Percentiles rank a stretch among this genome's conserved stretches.
phyloP scores from a whole-genome alignment of 352 stramenopile species.

The Globisporangium yorkense region DNA sequence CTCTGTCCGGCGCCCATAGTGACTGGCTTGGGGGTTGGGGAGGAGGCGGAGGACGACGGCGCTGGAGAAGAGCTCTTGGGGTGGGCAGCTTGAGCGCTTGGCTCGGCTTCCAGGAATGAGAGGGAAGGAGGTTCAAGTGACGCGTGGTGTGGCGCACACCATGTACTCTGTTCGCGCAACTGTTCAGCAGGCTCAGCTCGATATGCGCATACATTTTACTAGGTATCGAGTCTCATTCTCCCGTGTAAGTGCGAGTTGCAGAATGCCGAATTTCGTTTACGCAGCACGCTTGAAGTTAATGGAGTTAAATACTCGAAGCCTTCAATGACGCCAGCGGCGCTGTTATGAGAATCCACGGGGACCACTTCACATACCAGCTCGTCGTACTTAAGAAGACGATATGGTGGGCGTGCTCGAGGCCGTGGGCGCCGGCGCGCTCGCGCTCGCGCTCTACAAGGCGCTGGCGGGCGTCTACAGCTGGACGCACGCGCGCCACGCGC shows the following conservation, averaged over 20 bases:
- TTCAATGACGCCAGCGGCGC: not conserved
- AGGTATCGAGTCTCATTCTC: too few relatives aligned
- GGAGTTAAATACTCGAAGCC: too few relatives aligned
- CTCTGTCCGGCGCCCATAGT: slow-evolving; percentile 42
- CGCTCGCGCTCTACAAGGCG: slow-evolving; percentile 12
- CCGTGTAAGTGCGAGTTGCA: too few relatives aligned
- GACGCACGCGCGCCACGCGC: slow-evolving; percentile 12
- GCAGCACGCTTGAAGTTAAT: too few relatives aligned
- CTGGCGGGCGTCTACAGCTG: slow-evolving; percentile 3
- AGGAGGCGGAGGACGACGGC: not conserved
- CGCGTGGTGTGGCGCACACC: too few relatives aligned
- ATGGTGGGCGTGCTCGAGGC: slow-evolving; percentile 12
- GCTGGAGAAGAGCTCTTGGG: not conserved
- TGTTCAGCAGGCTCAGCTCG: too few relatives aligned
- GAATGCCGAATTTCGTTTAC: too few relatives aligned
- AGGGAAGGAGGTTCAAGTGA: too few relatives aligned
- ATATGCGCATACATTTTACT: too few relatives aligned
- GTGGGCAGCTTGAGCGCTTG: too few relatives aligned
- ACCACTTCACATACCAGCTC: not conserved
- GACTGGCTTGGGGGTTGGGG: not conserved
- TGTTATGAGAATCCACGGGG: too few relatives aligned
- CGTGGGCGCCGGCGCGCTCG: slow-evolving; percentile 12
- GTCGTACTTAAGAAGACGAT: not conserved
- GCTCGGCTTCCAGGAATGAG: not conserved
- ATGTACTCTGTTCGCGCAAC: too few relatives aligned